Evolutionary conservation across 192 early-diverging fungal genomes (phyloP).

Genomic region (Chytriomyces sp.): DNA sequence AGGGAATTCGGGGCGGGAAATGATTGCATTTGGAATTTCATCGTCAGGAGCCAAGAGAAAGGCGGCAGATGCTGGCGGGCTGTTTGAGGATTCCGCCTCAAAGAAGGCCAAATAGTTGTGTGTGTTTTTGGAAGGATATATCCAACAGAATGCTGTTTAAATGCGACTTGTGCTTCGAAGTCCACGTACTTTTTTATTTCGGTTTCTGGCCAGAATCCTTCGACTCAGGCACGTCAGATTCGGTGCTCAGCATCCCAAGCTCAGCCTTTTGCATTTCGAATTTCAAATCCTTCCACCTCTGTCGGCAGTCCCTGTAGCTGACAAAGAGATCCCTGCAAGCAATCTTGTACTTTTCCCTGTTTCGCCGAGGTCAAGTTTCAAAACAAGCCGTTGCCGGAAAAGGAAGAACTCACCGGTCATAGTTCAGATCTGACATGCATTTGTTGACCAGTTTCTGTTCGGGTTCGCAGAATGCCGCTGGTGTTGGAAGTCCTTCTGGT

Average conservation of each 20-base stretch:
- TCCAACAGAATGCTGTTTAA: neutral
- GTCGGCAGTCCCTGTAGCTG: slow-evolving; percentile 8
- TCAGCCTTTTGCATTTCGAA: neutral
- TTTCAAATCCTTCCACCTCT: slow-evolving; percentile 25
- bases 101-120: slow-evolving; percentile 12
- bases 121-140: neutral
- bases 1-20: slow-evolving; percentile 38
- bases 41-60: slow-evolving; percentile 33
- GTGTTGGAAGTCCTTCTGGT: slow-evolving; percentile 24
- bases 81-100: slow-evolving; percentile 8
- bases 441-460: slow-evolving; percentile 14
- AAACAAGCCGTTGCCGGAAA: neutral
- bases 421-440: slow-evolving; percentile 33
- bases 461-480: slow-evolving; percentile 1
- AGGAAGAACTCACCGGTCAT: neutral
- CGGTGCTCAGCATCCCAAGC: neutral
- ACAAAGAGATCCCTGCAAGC: slow-evolving; percentile 6
- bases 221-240: neutral
- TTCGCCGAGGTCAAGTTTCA: neutral
- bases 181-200: slow-evolving; percentile 8
- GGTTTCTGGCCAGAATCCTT: neutral
- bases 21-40: slow-evolving; percentile 42
- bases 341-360: slow-evolving; percentile 15
- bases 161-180: neutral
- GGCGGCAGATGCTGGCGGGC: neutral